A percentile compares a stretch with the other conserved stretches of the same genome.
phyloP scores from a whole-genome alignment of 306 rosid species.

The Inga oerstediana region DNA sequence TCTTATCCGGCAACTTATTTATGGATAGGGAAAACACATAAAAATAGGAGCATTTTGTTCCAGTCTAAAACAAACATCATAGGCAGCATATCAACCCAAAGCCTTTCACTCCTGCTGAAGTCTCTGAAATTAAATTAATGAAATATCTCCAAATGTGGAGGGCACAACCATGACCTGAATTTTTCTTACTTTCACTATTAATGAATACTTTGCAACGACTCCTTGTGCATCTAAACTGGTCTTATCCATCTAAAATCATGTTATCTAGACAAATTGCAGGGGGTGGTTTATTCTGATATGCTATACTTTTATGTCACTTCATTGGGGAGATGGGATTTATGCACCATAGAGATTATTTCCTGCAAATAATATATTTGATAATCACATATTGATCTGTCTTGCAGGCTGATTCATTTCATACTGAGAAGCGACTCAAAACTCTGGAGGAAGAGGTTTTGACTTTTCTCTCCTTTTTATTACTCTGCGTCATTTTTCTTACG shows the following conservation, averaged over 20 bases:
- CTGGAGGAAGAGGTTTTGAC: slow-evolving; percentile 73
- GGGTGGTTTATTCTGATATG: neutral
- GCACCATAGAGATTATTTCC: neutral
- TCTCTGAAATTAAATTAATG: neutral
- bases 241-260: neutral
- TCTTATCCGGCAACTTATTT: neutral
- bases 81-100: neutral
- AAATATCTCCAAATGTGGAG: neutral
- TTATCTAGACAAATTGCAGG: neutral
- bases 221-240: neutral
- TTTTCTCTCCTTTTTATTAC: neutral
- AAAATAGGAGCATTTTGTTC: neutral
- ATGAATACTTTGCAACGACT: neutral
- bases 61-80: neutral
- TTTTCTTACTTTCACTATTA: neutral
- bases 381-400: slow-evolving; percentile 19
- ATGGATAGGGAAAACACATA: neutral
- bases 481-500: neutral
- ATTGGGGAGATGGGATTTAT: neutral
- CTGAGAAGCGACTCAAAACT: slow-evolving; percentile 46
- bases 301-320: neutral
- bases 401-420: slow-evolving; percentile 49
- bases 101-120: neutral
- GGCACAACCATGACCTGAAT: neutral
- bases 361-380: slow-evolving; percentile 9